phyloP scores from a whole-genome alignment of 1,139 yeast genomes.

The Meyerozyma carpophila region DNA sequence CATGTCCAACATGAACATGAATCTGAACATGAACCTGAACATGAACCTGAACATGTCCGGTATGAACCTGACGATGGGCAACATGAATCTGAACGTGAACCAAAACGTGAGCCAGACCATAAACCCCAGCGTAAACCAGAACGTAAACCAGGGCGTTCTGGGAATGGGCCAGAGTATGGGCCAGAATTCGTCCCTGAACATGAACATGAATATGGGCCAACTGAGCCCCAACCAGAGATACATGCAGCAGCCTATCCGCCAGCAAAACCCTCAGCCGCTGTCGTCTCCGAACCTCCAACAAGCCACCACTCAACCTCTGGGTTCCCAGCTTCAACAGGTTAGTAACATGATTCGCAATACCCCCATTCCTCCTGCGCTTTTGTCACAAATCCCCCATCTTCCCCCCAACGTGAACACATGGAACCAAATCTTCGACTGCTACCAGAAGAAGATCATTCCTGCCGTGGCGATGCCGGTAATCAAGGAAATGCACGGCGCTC shows the following conservation, averaged over 20 bases:
- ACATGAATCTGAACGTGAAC: neutral
- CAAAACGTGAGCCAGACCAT: neutral
- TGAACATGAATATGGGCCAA: neutral
- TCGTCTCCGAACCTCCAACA: conserved; percentile 1
- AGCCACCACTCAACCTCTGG: conserved; percentile 8
- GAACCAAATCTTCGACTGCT: conserved; percentile 72
- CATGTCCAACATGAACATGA: neutral
- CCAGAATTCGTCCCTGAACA: neutral
- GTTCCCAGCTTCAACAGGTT: conserved; percentile 32
- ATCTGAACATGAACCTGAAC: no score
- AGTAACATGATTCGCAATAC: conserved; percentile 39
- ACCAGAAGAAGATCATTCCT: conserved; percentile 54
- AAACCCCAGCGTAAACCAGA: neutral
- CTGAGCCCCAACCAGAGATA: neutral
- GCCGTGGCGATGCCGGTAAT: conserved; percentile 49
- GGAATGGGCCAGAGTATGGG: neutral
- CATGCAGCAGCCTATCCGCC: conserved; percentile 1
- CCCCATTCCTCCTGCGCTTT: conserved; percentile 72
- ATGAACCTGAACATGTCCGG: neutral
- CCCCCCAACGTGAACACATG: conserved; percentile 84
- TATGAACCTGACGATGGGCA: neutral
- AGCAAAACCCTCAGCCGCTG: neutral
- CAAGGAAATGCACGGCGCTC: conserved; percentile 58
- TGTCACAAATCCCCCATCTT: conserved; percentile 67
- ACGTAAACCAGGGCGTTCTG: neutral